Percentiles rank a stretch among this genome's conserved stretches.
phyloP scores from a whole-genome alignment of 148 eudicot genomes.

The Euryodendron excelsum region DNA sequence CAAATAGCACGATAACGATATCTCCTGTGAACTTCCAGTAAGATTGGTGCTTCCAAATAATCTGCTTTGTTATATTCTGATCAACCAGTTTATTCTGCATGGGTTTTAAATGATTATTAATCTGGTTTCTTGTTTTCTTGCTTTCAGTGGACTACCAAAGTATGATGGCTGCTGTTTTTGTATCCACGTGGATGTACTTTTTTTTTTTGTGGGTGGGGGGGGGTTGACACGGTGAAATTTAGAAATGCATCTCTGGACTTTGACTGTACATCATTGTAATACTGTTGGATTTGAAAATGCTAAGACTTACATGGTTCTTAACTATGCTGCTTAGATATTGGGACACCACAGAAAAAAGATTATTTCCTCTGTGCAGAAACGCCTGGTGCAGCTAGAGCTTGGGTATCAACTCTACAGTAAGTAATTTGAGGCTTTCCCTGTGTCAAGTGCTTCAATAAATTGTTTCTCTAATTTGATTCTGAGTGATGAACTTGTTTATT shows the following conservation, averaged over 20 bases:
- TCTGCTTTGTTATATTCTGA: background rate
- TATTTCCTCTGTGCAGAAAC: constrained; percentile 98
- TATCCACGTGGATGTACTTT: constrained; percentile 51
- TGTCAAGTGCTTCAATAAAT: constrained; percentile 2
- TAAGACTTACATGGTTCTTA: constrained; percentile 32
- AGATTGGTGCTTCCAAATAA: constrained; percentile 25
- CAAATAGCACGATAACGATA: constrained; percentile 80
- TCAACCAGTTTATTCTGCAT: background rate
- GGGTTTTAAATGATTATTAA: constrained; percentile 14
- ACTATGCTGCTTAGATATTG: constrained; percentile 68
- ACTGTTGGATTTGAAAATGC: background rate
- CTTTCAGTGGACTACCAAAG: constrained; percentile 84
- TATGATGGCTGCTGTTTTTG: constrained; percentile 97
- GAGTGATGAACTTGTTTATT: background rate
- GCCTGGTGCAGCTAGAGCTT: constrained; percentile 95
- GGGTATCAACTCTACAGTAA: constrained; percentile 95
- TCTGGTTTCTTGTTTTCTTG: constrained; percentile 25
- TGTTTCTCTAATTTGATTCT: background rate
- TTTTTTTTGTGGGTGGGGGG: background rate
- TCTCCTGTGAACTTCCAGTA: constrained; percentile 99
- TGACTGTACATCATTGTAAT: background rate
- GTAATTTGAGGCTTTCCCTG: constrained; percentile 34
- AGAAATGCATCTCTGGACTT: background rate
- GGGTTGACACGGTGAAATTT: background rate
- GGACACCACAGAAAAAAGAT: constrained; percentile 96